Evolutionary conservation across 371 early-diverging fungal genomes (phyloP).

Genomic region (Rhizopus stolonifer): DNA sequence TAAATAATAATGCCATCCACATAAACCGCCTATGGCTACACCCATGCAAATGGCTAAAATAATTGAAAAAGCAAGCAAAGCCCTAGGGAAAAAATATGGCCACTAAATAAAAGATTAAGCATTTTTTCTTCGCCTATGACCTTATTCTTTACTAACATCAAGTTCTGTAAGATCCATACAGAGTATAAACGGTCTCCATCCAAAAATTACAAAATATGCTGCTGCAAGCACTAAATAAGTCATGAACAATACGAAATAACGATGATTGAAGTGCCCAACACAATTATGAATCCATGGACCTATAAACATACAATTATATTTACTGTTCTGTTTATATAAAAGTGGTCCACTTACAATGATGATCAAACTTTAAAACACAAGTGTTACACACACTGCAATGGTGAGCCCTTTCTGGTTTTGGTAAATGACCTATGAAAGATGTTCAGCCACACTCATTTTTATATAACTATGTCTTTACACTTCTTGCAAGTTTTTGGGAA

Average conservation of each 20-base stretch:
- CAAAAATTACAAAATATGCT: constrained; percentile 62
- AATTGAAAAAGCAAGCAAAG: constrained; percentile 55
- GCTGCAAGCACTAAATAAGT: constrained; percentile 63
- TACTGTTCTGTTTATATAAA: not conserved
- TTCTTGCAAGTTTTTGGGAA: constrained; percentile 54
- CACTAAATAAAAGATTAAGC: constrained; percentile 35
- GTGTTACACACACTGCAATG: constrained; percentile 88
- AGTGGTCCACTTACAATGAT: constrained; percentile 60
- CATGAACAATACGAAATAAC: constrained; percentile 82
- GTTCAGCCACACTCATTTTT: not conserved
- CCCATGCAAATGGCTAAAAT: constrained; percentile 65
- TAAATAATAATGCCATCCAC: constrained; percentile 63
- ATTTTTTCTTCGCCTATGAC: not conserved
- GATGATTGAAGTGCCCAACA: constrained; percentile 82
- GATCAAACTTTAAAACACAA: constrained; percentile 78
- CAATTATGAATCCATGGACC: constrained; percentile 80
- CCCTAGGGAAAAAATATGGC: constrained; percentile 61
- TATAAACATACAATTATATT: too few species aligned
- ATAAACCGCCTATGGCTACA: constrained; percentile 54
- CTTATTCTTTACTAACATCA: constrained; percentile 36
- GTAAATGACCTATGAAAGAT: constrained; percentile 48
- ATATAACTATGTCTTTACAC: constrained; percentile 25
- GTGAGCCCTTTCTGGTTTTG: constrained; percentile 90
- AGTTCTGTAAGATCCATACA: constrained; percentile 46
- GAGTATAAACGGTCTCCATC: constrained; percentile 56